A percentile compares a stretch with the other conserved stretches of the same genome.
Evolutionary conservation across 1,139 yeast species (phyloP).

Genomic region (Diutina neorugosa): DNA sequence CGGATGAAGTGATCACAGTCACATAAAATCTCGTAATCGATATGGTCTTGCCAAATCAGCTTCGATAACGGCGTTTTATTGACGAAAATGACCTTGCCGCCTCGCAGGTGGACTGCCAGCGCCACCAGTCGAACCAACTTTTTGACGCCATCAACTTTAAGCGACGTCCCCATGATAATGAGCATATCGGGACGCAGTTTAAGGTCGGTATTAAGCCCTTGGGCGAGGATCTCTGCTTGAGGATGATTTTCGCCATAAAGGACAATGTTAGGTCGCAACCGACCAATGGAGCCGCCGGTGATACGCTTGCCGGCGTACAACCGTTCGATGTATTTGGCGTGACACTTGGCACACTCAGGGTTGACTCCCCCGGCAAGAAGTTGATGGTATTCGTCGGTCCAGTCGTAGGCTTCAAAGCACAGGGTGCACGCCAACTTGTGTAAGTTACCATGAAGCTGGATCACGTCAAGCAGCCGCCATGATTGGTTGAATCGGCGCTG

Average conservation of each 20-base stretch:
- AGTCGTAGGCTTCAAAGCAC: constrained; percentile 46
- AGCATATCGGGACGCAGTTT: constrained; percentile 49
- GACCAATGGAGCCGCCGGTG: constrained; percentile 41
- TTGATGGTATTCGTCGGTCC: constrained; percentile 24
- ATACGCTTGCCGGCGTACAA: constrained; percentile 49
- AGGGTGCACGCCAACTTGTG: constrained; percentile 62
- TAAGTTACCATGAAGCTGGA: constrained; percentile 85
- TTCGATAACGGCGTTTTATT: constrained; percentile 41
- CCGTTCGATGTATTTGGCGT: constrained; percentile 38
- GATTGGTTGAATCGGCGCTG: constrained; percentile 18
- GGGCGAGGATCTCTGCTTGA: constrained; percentile 51
- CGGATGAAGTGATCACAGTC: constrained; percentile 80
- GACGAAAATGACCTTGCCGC: constrained; percentile 52
- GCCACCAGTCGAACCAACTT: constrained; percentile 51
- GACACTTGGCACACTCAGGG: constrained; percentile 56
- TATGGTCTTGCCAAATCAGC: constrained; percentile 39
- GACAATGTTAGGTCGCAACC: constrained; percentile 63
- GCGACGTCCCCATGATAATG: constrained; percentile 64
- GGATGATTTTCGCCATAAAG: constrained; percentile 76
- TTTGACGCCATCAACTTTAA: constrained; percentile 64
- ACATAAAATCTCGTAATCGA: constrained; percentile 62
- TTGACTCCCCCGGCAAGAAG: constrained; percentile 37
- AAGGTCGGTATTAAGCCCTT: constrained; percentile 44
- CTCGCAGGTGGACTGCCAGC: constrained; percentile 43
- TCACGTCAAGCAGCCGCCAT: constrained; percentile 63